Percentiles rank a stretch among this genome's conserved stretches.
phyloP scores from a whole-genome alignment of 306 rosid genomes.

The Sphenostylis stenocarpa region DNA sequence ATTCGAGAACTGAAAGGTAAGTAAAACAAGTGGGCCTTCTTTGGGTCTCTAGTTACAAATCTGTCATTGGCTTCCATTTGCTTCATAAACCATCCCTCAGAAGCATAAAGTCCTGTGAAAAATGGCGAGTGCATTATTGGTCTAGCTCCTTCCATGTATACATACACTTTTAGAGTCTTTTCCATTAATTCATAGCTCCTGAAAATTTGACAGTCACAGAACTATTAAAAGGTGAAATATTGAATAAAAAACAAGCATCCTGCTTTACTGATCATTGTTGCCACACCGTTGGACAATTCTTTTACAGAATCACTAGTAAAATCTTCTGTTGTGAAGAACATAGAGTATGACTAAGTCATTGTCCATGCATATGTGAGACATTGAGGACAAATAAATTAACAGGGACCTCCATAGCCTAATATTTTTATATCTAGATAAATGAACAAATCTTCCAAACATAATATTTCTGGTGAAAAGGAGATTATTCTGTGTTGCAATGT shows the following conservation, averaged over 20 bases:
- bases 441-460: background rate
- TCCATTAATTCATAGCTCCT: slow-evolving; percentile 98
- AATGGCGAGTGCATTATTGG: slow-evolving; percentile 74
- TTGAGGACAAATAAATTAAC: too few relatives aligned
- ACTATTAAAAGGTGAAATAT: slow-evolving; percentile 9
- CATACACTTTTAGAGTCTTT: slow-evolving; percentile 65
- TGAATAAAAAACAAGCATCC: slow-evolving; percentile 2
- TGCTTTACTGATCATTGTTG: background rate
- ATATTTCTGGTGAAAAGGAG: background rate
- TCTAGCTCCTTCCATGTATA: slow-evolving; percentile 72
- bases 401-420: too few relatives aligned
- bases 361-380: too few relatives aligned
- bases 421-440: background rate
- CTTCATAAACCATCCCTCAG: slow-evolving; percentile 97
- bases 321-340: too few relatives aligned
- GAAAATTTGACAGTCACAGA: slow-evolving; percentile 23
- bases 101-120: slow-evolving; percentile 80
- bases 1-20: slow-evolving; percentile 81
- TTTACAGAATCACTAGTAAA: too few relatives aligned
- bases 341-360: too few relatives aligned
- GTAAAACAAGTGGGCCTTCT: slow-evolving; percentile 80
- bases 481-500: background rate
- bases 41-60: slow-evolving; percentile 63
- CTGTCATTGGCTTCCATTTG: slow-evolving; percentile 56
- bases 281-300: too few relatives aligned